phyloP scores from a whole-genome alignment of 108 stramenopile genomes.

The Fragilaria radians region DNA sequence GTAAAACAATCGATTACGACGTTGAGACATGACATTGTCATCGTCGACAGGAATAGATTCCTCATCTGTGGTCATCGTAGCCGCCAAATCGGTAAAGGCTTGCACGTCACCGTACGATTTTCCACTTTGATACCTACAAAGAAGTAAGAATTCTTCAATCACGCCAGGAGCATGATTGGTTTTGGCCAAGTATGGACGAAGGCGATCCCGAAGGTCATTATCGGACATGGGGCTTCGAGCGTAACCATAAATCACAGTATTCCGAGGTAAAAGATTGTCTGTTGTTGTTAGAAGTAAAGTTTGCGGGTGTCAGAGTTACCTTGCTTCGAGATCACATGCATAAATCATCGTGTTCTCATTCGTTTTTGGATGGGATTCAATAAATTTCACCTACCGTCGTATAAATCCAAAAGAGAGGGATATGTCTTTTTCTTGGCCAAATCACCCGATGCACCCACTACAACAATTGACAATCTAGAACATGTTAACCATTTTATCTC shows the following conservation, averaged over 20 bases:
- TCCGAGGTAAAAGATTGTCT: conserved; percentile 55
- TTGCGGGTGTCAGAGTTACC: too few relatives aligned
- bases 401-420: conserved; percentile 89
- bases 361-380: too few relatives aligned
- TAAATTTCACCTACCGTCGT: conserved; percentile 7
- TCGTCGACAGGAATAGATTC: conserved; percentile 13
- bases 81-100: conserved; percentile 43
- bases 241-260: conserved; percentile 85
- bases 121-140: conserved; percentile 78
- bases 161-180: conserved; percentile 23
- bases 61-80: conserved; percentile 34
- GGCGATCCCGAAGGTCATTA: conserved; percentile 65
- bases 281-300: too few relatives aligned
- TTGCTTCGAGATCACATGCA: too few relatives aligned
- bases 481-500: conserved; percentile 11
- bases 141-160: conserved; percentile 65
- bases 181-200: conserved; percentile 59
- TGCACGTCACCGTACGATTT: conserved; percentile 75
- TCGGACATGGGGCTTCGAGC: conserved; percentile 73
- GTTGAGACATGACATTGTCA: too few relatives aligned
- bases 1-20: conserved; percentile 84
- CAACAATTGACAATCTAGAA: conserved; percentile 38
- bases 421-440: conserved; percentile 97
- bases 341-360: too few relatives aligned
- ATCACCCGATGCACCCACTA: conserved; percentile 92